Evolutionary conservation across 1,284 basidiomycete genomes (phyloP).

Genomic region (Termitomyces sp.): DNA sequence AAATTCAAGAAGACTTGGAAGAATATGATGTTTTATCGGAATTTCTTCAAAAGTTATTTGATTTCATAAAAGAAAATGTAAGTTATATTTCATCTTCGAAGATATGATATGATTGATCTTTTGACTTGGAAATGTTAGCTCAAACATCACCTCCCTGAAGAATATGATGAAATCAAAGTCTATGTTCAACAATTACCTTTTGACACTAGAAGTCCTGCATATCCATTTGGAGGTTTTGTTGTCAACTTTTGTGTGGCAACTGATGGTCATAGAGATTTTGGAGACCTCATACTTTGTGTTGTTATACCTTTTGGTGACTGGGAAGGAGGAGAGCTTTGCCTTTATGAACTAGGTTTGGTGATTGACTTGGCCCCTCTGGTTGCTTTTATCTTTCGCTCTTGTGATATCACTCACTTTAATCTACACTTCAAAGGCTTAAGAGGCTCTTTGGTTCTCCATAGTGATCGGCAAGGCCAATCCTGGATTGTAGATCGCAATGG

Average conservation of each 20-base stretch:
- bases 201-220: background rate
- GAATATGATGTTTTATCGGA: background rate
- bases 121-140: background rate
- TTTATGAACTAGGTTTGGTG: conserved; percentile 19
- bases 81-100: background rate
- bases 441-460: conserved; percentile 21
- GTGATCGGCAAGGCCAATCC: conserved; percentile 10
- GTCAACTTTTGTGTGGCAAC: conserved; percentile 21
- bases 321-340: conserved; percentile 18
- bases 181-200: conserved; percentile 16
- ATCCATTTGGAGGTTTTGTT: conserved; percentile 19
- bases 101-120: background rate
- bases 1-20: background rate
- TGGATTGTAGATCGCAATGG: conserved; percentile 10
- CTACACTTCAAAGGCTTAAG: conserved; percentile 16
- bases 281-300: conserved; percentile 17
- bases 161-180: conserved; percentile 6
- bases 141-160: background rate
- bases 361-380: conserved; percentile 10
- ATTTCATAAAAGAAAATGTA: background rate
- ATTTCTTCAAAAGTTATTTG: background rate
- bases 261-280: conserved; percentile 13
- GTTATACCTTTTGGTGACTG: conserved; percentile 15
- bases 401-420: conserved; percentile 21
- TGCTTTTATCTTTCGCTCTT: conserved; percentile 18